A percentile compares a stretch with the other conserved stretches of the same genome.
Evolutionary conservation across 2,329 filamentous ascomycete genomes (phyloP).

Genomic region (Cryphonectria radicalis): DNA sequence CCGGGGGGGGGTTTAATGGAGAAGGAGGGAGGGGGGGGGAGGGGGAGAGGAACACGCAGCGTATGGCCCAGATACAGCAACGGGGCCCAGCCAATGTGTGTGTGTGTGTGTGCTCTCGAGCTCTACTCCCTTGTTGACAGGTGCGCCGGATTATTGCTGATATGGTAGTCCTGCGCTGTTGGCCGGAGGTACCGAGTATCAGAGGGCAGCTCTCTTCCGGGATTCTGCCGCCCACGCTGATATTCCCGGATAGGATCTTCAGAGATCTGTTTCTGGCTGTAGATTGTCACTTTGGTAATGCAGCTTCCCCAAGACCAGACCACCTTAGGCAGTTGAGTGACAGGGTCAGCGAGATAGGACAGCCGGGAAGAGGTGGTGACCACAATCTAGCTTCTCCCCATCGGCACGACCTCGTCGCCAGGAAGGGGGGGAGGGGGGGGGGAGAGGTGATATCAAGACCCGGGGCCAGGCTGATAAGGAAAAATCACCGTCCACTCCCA

Average conservation of each 20-base stretch:
- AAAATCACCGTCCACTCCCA: not conserved
- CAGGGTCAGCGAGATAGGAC: conserved; percentile 28
- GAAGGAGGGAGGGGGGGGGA: too few relatives aligned
- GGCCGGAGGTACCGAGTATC: conserved; percentile 18
- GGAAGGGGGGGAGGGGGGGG: too few relatives aligned
- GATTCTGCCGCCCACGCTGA: conserved; percentile 19
- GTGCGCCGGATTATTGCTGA: not conserved
- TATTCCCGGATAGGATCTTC: conserved; percentile 26
- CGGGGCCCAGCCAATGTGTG: not conserved
- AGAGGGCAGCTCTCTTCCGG: conserved; percentile 13
- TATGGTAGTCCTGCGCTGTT: conserved; percentile 11
- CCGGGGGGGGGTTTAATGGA: not conserved
- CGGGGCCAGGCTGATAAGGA: conserved; percentile 22
- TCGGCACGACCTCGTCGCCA: conserved; percentile 12
- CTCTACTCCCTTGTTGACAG: not conserved
- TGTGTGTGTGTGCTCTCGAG: not conserved
- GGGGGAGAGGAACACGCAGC: not conserved
- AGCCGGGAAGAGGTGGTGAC: conserved; percentile 15
- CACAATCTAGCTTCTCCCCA: not conserved
- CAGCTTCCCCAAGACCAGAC: conserved; percentile 20
- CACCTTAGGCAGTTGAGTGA: conserved; percentile 28
- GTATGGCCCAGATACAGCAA: not conserved
- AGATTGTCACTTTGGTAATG: conserved; percentile 21
- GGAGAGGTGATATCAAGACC: not conserved
- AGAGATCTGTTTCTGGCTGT: conserved; percentile 14